These are phyloP conservation scores for Cardamine chenopodiifolia DNA, from an alignment of 345 rosid species.

Conservation along the genomic window DNA sequence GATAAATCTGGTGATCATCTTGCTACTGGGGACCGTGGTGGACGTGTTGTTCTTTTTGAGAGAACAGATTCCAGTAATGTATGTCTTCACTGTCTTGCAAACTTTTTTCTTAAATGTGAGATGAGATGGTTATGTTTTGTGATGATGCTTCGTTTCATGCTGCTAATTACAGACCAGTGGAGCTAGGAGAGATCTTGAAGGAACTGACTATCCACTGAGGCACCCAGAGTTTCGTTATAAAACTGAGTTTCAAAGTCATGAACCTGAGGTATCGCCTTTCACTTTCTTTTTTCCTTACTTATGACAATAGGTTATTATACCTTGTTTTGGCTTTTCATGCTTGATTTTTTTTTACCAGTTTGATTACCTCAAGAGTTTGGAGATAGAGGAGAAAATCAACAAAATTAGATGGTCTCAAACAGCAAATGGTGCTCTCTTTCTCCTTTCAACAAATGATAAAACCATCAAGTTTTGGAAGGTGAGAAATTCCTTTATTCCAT, in stretches of 20 bases:
- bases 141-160: slow-evolving; percentile 10
- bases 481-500: neutral
- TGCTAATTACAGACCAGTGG: slow-evolving; percentile 24
- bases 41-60: slow-evolving; percentile 43
- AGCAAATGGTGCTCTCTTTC: slow-evolving; percentile 79
- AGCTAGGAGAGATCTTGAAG: slow-evolving; percentile 51
- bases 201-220: slow-evolving; percentile 61
- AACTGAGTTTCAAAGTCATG: slow-evolving; percentile 98
- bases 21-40: slow-evolving; percentile 49
- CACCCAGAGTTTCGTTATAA: slow-evolving; percentile 95
- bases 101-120: neutral
- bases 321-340: slow-evolving; percentile 6
- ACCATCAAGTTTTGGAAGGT: slow-evolving; percentile 94
- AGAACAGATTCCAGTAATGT: slow-evolving; percentile 34
- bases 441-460: slow-evolving; percentile 92
- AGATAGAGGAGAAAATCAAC: slow-evolving; percentile 98
- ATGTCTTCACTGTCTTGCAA: slow-evolving; percentile 10
- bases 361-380: slow-evolving; percentile 99
- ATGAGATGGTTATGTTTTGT: slow-evolving; percentile 19
- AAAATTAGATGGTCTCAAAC: slow-evolving; percentile 93
- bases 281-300: neutral
- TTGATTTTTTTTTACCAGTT: slow-evolving; percentile 53
- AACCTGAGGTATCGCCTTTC: slow-evolving; percentile 71
- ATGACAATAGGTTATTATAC: neutral
- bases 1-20: slow-evolving; percentile 55